phyloP scores from a whole-genome alignment of 805 yeast genomes.

The Cyberlindnera petersonii region DNA sequence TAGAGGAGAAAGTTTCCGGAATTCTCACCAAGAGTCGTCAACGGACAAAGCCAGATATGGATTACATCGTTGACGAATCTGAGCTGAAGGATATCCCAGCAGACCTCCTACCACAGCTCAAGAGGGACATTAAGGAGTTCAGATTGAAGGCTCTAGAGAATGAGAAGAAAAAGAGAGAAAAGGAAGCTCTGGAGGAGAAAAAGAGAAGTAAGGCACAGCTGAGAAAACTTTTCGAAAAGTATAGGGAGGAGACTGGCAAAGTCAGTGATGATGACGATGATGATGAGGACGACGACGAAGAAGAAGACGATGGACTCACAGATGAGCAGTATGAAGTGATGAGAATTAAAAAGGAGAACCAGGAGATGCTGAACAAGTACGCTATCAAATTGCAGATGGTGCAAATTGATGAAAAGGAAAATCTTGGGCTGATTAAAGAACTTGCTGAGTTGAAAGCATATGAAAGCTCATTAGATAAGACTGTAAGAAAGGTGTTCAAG shows the following conservation, averaged over 20 bases:
- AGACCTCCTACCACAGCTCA: conserved; percentile 48
- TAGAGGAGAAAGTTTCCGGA: background rate
- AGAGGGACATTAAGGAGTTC: conserved; percentile 51
- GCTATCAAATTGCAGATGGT: conserved; percentile 19
- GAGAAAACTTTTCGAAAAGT: conserved; percentile 41
- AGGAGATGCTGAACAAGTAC: conserved; percentile 21
- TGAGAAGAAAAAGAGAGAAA: conserved; percentile 48
- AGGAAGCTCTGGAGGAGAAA: conserved; percentile 45
- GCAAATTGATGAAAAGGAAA: conserved; percentile 14
- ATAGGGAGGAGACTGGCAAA: conserved; percentile 26
- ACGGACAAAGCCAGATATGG: conserved; percentile 13
- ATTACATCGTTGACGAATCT: conserved; percentile 51
- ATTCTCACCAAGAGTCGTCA: conserved; percentile 3
- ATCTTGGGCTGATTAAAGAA: conserved; percentile 21
- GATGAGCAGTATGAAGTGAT: conserved; percentile 33
- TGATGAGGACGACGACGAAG: conserved; percentile 22
- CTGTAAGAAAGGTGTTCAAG: conserved; percentile 18
- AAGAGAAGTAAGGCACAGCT: conserved; percentile 44
- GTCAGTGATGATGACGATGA: conserved; percentile 24
- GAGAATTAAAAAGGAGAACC: conserved; percentile 24
- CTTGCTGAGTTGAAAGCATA: conserved; percentile 30
- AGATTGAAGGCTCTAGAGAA: conserved; percentile 49
- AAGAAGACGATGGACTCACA: conserved; percentile 28
- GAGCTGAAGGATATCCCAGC: conserved; percentile 57
- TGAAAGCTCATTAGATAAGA: conserved; percentile 37